These are phyloP conservation scores for Zelonia costaricensis DNA, from an alignment of 208 protist species.

Conservation along the genomic window DNA sequence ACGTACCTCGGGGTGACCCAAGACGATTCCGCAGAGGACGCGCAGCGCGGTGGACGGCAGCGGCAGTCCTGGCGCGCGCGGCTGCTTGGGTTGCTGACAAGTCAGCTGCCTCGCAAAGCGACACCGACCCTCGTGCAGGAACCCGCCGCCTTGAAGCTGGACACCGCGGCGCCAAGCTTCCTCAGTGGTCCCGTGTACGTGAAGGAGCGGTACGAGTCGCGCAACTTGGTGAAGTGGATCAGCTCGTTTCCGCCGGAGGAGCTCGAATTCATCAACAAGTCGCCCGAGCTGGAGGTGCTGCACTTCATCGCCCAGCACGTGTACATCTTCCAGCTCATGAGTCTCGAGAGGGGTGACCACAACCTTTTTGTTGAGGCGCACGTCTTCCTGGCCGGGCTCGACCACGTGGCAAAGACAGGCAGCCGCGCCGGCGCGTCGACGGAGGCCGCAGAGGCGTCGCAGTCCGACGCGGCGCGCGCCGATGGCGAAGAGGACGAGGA, in stretches of 20 bases:
- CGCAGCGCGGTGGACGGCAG: no score
- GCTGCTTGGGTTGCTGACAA: no score
- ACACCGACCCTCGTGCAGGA: no score
- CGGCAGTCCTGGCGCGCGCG: no score
- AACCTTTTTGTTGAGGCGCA: slow-evolving; percentile 42
- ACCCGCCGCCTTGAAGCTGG: no score
- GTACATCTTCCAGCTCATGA: slow-evolving; percentile 80
- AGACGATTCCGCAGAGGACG: no score
- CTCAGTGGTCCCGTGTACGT: no score
- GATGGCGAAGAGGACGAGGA: neutral
- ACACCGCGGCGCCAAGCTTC: no score
- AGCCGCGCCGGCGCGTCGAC: neutral
- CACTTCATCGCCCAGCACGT: slow-evolving; percentile 50
- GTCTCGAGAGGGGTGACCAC: slow-evolving; percentile 40
- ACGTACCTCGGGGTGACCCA: no score
- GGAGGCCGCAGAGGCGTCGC: neutral
- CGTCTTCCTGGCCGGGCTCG: slow-evolving; percentile 8
- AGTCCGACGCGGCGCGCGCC: neutral
- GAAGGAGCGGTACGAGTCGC: slow-evolving; percentile 34
- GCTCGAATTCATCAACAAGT: slow-evolving; percentile 51
- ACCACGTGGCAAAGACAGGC: neutral
- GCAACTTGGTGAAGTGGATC: slow-evolving; percentile 75
- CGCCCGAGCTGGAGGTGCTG: slow-evolving; percentile 47
- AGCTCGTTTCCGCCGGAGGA: slow-evolving; percentile 64
- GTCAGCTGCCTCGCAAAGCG: no score